Base-by-base conservation (phyloP, 768 basidiomycete species). In the Dacryopinax spathularia region DNA sequence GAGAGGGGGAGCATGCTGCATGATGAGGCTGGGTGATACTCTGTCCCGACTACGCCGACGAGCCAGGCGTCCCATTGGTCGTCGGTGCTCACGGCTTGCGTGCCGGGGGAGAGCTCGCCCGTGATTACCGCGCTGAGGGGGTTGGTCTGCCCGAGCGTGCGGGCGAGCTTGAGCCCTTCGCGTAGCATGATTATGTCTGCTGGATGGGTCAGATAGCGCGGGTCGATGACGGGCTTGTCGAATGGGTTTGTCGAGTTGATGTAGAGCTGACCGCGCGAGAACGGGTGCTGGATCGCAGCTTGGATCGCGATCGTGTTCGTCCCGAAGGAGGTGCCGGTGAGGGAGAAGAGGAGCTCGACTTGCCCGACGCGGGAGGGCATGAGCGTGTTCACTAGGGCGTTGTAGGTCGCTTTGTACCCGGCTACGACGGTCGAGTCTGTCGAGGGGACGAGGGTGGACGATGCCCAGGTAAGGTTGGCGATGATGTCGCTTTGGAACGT, bases 201-300 rank as follows among this genome's bases (percentile, higher is more conserved):
- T 5, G 76, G 72, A 68, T 85, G 80, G 4, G 79, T 75, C 62
- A 86, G 80, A 73, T 87, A 88, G 65, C 79, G 73, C 2, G 87
- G 87, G 72, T 88, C 83, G 69, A 88, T 83, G 44, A 79, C 70
- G 4, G 85, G 84, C 25, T 75, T 68, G 64, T 82, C 80, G 73
- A 88, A 89, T 1, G 82, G 75, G 63, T 81, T 79, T 16, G 78
- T 75, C 2, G 82, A 80, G 69, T 78, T 84, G 74, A 88, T 83
- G 64, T 80, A 81, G 31, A 88, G 69, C 4, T 77, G 78, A n/a
- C 87, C 87, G 60, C 82, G 79, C 35, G 80, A 84, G 70, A 82
- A 76, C 1, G 85, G 83, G 68, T 83, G 83, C 70, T 87, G 86
- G 13, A 86, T 70, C 0, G 83, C 86, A 5, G 82, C 81, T 69